Evolutionary conservation across 2,329 filamentous ascomycete genomes (phyloP), one percentile per base, ranked within the genome.

Genomic region (Pyricularia sp.): DNA sequence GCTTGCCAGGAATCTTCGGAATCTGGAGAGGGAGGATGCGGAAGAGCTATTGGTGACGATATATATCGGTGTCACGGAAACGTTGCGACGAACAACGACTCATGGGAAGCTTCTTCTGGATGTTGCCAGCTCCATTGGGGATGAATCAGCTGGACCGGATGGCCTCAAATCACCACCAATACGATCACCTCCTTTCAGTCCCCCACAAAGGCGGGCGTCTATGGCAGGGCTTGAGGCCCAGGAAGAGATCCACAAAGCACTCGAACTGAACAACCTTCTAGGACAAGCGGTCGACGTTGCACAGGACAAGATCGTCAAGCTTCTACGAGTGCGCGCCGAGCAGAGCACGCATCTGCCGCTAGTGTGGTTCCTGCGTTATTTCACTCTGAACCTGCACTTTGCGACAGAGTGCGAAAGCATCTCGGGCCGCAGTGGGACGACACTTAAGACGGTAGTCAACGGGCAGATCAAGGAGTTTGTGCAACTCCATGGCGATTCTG

Each of bases 41-140:
- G 94, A 98, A 78, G 87, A 89, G 7, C 86, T 98, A 73, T 85
- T 98, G 17, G 83, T 88, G 33, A 92, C 88, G 69, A 91, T 97
- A 20, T 99, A 98, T 75, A 90, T 93, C 23, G 89, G 91, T 42
- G 90, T 97, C 10, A 91, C 94, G 4, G 95, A 99, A 80, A 92
- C 92, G 3, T 78, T 99, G 65, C 86, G 95, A 69, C 86, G 95
- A 74, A 81, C 97, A 9, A 93, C 92, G 23, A 94, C 93, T 0
- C 94, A 98, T 77, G 91, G 95, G 69, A 99, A 99, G 78, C 89
- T 98, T 11, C 80, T 99, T n/a, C 84, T 99, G 11, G 95, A 99
- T 78, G 92, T 97, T 25, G 95, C 94, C 0, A 97, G 93, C 76
- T 90, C 88, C 14, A 84, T 92, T 67, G 83, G 85, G 17, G 80